Evolutionary conservation across 768 basidiomycete genomes (phyloP), one percentile per base, ranked within the genome.

Genomic region (Pleurotus eryngii): DNA sequence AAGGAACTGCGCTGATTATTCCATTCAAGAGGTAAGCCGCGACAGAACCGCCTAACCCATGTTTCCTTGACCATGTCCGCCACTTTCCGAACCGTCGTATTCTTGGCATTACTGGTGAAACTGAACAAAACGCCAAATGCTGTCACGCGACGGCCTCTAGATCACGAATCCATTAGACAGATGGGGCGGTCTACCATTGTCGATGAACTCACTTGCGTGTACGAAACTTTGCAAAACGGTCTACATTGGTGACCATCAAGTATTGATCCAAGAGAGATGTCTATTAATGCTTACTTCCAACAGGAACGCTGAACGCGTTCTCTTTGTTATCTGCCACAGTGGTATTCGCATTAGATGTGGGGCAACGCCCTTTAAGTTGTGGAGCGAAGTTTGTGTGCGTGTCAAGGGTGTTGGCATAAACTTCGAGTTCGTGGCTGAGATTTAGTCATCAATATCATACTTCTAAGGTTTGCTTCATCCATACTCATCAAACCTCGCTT

Each of bases 271-370:
- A 35, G 8, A 11, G 8, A 8, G 30, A 35, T 11, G 30, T 35
- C 30, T 11, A 35, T 35, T 35, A 9, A 35, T 14, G 59, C 67
- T 46, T 58, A 74, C 73, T 69, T 39, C 75, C 81, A 47, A 77
- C 70, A 2, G 76, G 72, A 5, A 70, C 66, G 46, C 61, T 74
- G 24, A 73, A 68, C 4, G 68, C 65, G 38, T 73, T 63, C 38
- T 73, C 72, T n/a, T 72, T 58, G 20, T 70, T 63, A 62, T 81
- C 78, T 12, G 76, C 60, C 7, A 89, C 65, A 2, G 92, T 93
- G 67, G 95, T 90, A 71, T 95, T 90, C 56, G 84, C 89, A 64
- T 96, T 96, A 2, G 87, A 90, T 1, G 91, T 84, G 49, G 96
- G 72, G 68, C 92, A 95, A 46, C 85, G 79, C 5, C 89, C 91